These are phyloP conservation scores for Wickerhamiella allomyrinae DNA, from an alignment of 805 yeast species.

Conservation along the genomic window DNA sequence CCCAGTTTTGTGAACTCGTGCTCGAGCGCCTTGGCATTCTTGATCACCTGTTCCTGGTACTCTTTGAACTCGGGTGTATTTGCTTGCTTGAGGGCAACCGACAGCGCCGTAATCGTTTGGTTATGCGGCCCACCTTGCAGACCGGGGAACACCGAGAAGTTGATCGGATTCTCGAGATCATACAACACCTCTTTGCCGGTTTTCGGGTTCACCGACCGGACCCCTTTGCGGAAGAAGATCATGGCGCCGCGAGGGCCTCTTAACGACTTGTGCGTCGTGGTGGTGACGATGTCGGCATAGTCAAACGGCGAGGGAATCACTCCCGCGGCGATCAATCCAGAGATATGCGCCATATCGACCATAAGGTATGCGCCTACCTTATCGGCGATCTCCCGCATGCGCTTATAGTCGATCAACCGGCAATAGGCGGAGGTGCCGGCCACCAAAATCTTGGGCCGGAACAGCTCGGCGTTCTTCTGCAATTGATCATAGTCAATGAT, in stretches of 20 bases:
- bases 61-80: slow-evolving; percentile 72
- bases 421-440: slow-evolving; percentile 98
- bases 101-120: slow-evolving; percentile 91
- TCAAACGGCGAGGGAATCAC: slow-evolving; percentile 88
- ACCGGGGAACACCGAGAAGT: slow-evolving; percentile 97
- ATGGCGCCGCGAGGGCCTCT: slow-evolving; percentile 99
- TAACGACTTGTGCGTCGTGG: slow-evolving; percentile 93
- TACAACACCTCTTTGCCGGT: slow-evolving; percentile 78
- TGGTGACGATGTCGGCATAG: slow-evolving; percentile 89
- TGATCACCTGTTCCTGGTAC: slow-evolving; percentile 72
- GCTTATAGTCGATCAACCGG: slow-evolving; percentile 75
- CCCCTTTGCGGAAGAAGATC: slow-evolving; percentile 94
- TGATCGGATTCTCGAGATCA: slow-evolving; percentile 81
- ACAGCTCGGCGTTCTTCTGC: slow-evolving; percentile 66
- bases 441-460: slow-evolving; percentile 87
- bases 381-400: slow-evolving; percentile 84
- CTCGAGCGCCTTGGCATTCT: slow-evolving; percentile 70
- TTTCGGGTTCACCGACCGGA: slow-evolving; percentile 50
- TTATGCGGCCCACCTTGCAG: slow-evolving; percentile 99
- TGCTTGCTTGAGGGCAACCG: slow-evolving; percentile 90
- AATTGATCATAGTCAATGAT: slow-evolving; percentile 81
- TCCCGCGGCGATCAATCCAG: slow-evolving; percentile 91
- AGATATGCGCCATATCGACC: slow-evolving; percentile 95
- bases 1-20: slow-evolving; percentile 49
- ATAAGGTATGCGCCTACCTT: slow-evolving; percentile 84